These are phyloP conservation scores for Candida ipomoeae DNA, from an alignment of 805 yeast genomes.

Conservation along the genomic window DNA sequence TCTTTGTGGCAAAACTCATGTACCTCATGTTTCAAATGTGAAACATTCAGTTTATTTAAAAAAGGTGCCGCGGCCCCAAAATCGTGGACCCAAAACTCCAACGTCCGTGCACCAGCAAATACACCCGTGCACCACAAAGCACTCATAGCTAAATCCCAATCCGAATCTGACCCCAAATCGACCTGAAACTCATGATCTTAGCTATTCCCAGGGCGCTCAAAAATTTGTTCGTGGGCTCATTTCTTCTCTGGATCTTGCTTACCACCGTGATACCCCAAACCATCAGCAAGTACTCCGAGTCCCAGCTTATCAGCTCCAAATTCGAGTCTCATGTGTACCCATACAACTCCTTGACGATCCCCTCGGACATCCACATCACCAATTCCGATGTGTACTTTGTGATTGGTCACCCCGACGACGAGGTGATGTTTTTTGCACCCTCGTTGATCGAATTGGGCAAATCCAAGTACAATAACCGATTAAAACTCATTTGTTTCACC, in stretches of 20 bases:
- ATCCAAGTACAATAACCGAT: constrained; percentile 43
- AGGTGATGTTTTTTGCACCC: constrained; percentile 95
- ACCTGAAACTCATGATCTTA: constrained; percentile 7
- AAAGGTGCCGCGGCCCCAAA: not conserved
- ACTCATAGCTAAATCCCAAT: not conserved
- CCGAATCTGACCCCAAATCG: not conserved
- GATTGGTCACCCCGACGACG: constrained; percentile 98
- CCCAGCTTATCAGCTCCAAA: constrained; percentile 24
- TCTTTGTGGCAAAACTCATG: not conserved
- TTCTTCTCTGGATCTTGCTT: constrained; percentile 34
- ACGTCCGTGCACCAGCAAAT: not conserved
- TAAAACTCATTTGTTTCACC: constrained; percentile 67
- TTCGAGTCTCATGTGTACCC: constrained; percentile 28
- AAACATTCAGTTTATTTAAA: not conserved
- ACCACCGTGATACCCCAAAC: constrained; percentile 40
- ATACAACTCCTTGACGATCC: constrained; percentile 33
- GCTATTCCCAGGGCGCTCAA: constrained; percentile 9
- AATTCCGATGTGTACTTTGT: constrained; percentile 46
- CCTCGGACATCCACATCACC: constrained; percentile 29
- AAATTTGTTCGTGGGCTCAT: constrained; percentile 22
- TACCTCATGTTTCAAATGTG: not conserved
- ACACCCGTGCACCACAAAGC: not conserved
- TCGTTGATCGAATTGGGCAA: constrained; percentile 51
- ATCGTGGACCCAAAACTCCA: not conserved
- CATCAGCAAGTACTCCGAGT: constrained; percentile 24